Evolutionary conservation across 495 filamentous ascomycete genomes (phyloP).

Genomic region (Platismatia glauca): DNA sequence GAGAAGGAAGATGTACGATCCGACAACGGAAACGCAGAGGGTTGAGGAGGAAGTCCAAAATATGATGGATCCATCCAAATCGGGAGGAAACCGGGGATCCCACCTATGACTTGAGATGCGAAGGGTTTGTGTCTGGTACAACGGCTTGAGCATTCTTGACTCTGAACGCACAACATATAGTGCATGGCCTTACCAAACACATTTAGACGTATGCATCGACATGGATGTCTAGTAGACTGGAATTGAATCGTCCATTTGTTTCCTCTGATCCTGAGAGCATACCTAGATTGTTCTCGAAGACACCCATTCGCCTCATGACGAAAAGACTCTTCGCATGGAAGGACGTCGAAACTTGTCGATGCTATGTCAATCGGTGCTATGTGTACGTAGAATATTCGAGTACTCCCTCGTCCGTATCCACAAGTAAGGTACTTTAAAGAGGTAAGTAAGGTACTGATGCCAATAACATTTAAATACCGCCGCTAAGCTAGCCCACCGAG

Average conservation of each 20-base stretch:
- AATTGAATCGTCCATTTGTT: too few relatives aligned
- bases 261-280: not conserved
- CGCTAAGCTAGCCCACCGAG: not conserved
- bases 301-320: not conserved
- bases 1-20: constrained; percentile 73
- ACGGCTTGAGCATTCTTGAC: not conserved
- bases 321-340: too few relatives aligned
- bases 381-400: too few relatives aligned
- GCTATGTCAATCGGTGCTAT: too few relatives aligned
- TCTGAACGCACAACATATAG: not conserved
- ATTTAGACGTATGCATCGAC: not conserved
- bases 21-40: constrained; percentile 53
- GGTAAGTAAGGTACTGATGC: too few relatives aligned
- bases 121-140: not conserved
- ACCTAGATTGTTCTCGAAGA: too few relatives aligned
- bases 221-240: not conserved
- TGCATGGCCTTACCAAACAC: not conserved
- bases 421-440: too few relatives aligned
- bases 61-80: constrained; percentile 9
- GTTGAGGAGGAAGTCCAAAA: constrained; percentile 44
- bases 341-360: too few relatives aligned
- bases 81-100: not conserved
- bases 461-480: not conserved
- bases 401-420: too few relatives aligned
- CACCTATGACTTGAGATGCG: constrained; percentile 4